Conservation (phyloP, 164 flowering plant species). For the Aristolochia contorta region DNA sequence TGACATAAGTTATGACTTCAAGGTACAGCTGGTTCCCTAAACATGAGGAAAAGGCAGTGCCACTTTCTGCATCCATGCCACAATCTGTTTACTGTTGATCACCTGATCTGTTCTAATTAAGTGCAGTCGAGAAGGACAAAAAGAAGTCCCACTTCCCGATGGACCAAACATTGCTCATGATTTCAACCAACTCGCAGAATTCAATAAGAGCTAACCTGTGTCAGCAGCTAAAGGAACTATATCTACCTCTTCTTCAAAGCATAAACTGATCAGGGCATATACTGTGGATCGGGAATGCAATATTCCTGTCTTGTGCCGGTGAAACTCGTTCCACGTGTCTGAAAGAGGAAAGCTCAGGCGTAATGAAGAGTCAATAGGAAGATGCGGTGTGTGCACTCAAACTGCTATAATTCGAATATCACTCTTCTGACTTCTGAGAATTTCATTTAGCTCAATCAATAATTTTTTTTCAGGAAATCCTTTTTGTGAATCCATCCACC, state of each 20-base stretch:
- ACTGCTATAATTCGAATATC: no score
- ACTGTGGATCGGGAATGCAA: conserved; percentile 4
- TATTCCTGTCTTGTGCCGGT: no score
- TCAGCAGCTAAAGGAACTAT: conserved; percentile 12
- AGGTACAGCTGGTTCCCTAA: conserved; percentile 89
- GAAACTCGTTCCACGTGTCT: no score
- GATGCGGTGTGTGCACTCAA: no score
- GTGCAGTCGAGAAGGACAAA: conserved; percentile 11
- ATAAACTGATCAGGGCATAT: conserved; percentile 6
- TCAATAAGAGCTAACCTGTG: conserved; percentile 14
- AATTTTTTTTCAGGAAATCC: no score
- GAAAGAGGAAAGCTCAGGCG: no score
- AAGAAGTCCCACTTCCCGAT: conserved; percentile 8
- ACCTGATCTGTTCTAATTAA: conserved; percentile 4
- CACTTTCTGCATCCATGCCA: conserved; percentile 10
- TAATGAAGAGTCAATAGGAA: no score
- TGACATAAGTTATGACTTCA: background rate
- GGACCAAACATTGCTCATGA: conserved; percentile 11
- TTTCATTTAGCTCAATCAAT: no score
- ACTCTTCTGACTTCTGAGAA: no score
- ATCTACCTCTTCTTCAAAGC: conserved; percentile 12
- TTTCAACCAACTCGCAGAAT: conserved; percentile 12
- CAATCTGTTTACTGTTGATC: conserved; percentile 8
- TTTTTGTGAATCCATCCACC: no score
- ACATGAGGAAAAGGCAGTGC: conserved; percentile 23